phyloP scores from a whole-genome alignment of 495 filamentous ascomycete genomes.

The Bathelium albidoporum region DNA sequence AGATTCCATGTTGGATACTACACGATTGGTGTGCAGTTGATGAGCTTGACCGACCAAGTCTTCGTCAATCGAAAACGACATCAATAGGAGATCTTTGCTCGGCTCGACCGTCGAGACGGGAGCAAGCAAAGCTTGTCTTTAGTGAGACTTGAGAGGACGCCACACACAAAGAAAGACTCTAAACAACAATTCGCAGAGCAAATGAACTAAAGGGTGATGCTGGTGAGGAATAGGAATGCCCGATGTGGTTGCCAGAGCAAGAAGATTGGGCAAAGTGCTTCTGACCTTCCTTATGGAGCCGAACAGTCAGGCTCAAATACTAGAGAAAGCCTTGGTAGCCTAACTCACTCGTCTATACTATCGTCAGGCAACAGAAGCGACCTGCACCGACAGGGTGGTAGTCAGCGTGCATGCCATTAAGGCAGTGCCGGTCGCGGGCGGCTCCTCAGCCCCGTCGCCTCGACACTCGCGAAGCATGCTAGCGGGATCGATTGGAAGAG shows the following conservation, averaged over 20 bases:
- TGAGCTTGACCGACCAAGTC: not conserved
- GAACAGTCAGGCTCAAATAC: not conserved
- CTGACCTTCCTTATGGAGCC: not conserved
- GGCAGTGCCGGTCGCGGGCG: not conserved
- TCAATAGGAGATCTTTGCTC: not conserved
- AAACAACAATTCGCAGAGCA: too few relatives aligned
- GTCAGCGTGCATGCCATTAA: not conserved
- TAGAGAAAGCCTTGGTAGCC: not conserved
- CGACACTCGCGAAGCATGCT: not conserved
- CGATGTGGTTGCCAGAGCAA: not conserved
- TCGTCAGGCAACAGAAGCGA: not conserved
- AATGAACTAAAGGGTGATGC: too few relatives aligned
- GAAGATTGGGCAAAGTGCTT: not conserved
- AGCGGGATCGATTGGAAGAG: not conserved
- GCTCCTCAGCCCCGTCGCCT: slow-evolving; percentile 1
- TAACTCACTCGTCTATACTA: not conserved
- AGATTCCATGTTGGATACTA: not conserved
- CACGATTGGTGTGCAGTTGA: not conserved
- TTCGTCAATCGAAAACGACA: not conserved
- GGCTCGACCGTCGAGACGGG: not conserved
- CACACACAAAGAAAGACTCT: not conserved
- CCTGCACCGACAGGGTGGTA: not conserved
- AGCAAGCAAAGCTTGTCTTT: not conserved
- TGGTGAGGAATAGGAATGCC: too few relatives aligned
- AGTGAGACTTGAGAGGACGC: not conserved